phyloP scores from a whole-genome alignment of 139 green algal genomes.

The Chloropicon primus region DNA sequence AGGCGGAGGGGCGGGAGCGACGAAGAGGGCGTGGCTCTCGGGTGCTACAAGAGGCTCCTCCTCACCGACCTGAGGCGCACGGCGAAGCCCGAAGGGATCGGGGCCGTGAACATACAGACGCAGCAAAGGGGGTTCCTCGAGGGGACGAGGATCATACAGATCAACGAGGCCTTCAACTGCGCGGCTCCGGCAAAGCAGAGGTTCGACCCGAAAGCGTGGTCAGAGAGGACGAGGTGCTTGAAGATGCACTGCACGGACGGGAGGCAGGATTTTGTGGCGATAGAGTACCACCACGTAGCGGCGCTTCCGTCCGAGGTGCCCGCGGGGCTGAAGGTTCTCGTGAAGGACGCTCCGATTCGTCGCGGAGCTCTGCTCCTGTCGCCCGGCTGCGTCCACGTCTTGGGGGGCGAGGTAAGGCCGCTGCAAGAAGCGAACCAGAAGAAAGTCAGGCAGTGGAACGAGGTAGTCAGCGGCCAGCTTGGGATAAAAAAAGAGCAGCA shows the following conservation, averaged over 20 bases:
- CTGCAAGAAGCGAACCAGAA: not conserved
- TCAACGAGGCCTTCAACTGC: not conserved
- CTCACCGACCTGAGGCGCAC: not conserved
- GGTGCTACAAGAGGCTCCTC: not conserved
- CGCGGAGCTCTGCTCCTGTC: not conserved
- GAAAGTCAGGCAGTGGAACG: not conserved
- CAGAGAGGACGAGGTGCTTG: not conserved
- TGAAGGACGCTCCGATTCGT: not conserved
- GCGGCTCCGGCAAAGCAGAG: not conserved
- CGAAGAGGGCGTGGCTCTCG: not conserved
- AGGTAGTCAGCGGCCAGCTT: not conserved
- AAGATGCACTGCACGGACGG: not conserved
- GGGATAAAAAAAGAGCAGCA: not conserved
- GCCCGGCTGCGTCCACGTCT: not conserved
- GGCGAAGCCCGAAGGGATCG: not conserved
- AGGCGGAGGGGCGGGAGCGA: not conserved
- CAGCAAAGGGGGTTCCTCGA: not conserved
- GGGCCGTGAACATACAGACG: not conserved
- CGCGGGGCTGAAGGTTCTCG: not conserved
- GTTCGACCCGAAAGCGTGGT: not conserved
- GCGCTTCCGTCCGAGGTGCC: not conserved
- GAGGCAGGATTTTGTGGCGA: not conserved
- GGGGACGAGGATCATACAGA: not conserved
- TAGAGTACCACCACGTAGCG: not conserved
- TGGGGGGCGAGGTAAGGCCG: not conserved